Conservation (phyloP, 140 eudicot genomes). For the Stevia rebaudiana region DNA sequence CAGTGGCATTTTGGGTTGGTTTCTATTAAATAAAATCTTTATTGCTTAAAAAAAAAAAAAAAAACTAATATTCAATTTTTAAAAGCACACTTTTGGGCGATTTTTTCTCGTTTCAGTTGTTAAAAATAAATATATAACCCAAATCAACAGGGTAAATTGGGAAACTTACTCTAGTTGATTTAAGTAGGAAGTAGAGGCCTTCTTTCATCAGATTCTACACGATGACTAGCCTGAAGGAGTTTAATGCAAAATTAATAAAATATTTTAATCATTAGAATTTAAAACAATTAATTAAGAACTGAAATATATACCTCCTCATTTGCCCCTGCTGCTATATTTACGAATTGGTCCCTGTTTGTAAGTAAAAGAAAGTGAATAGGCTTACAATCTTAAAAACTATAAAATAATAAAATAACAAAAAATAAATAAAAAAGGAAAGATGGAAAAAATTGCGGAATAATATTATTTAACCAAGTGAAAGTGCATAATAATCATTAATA, state of each 20-base stretch:
- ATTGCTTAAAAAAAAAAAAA: no score
- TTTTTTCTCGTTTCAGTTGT: neutral
- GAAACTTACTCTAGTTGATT: slow-evolving; percentile 35
- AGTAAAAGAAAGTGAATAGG: neutral
- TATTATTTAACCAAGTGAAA: neutral
- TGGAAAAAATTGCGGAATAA: neutral
- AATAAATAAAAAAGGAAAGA: neutral
- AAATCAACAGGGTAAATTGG: slow-evolving; percentile 2
- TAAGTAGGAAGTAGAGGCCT: slow-evolving; percentile 84
- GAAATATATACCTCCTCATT: slow-evolving; percentile 65
- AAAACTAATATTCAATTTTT: no score
- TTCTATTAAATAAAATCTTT: no score
- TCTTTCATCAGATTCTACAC: slow-evolving; percentile 78
- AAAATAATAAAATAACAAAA: no score
- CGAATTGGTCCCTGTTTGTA: slow-evolving; percentile 46
- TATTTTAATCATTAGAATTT: slow-evolving; percentile 4
- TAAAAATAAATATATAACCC: neutral
- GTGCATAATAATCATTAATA: neutral
- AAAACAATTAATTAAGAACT: neutral
- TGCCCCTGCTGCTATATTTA: slow-evolving; percentile 94
- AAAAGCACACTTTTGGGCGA: neutral
- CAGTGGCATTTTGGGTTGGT: no score
- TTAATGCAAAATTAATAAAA: neutral
- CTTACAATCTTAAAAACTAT: no score
- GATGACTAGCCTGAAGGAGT: slow-evolving; percentile 75